Percentiles rank a stretch among this genome's conserved stretches.
Evolutionary conservation across 768 basidiomycete species (phyloP).

Genomic region (Lanmaoa pseudosensibilis): DNA sequence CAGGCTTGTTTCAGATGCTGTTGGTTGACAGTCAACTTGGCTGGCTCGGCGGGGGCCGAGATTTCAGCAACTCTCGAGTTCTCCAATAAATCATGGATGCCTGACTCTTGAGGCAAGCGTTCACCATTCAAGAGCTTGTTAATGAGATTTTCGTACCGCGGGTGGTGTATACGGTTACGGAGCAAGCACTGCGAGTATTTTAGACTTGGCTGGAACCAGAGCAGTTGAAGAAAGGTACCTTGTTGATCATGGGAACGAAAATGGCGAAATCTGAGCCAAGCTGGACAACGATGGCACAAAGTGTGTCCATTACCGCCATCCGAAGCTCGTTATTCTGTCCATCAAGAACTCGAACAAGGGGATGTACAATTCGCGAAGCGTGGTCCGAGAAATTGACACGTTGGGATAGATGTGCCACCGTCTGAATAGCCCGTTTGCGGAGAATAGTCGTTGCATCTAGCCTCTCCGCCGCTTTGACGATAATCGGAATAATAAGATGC

Average conservation of each 20-base stretch:
- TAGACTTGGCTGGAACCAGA: neutral
- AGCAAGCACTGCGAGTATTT: slow-evolving; percentile 58
- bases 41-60: slow-evolving; percentile 81
- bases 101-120: slow-evolving; percentile 82
- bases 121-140: slow-evolving; percentile 90
- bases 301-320: slow-evolving; percentile 85
- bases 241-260: slow-evolving; percentile 96
- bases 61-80: slow-evolving; percentile 65
- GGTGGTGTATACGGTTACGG: slow-evolving; percentile 73
- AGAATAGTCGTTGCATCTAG: slow-evolving; percentile 69
- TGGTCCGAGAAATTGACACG: slow-evolving; percentile 98
- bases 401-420: slow-evolving; percentile 85
- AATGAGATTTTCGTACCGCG: slow-evolving; percentile 85
- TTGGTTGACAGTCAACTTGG: slow-evolving; percentile 92
- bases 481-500: slow-evolving; percentile 93
- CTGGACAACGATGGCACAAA: slow-evolving; percentile 90
- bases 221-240: slow-evolving; percentile 47
- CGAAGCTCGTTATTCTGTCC: slow-evolving; percentile 75
- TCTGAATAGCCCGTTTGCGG: slow-evolving; percentile 87
- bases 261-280: slow-evolving; percentile 97
- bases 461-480: slow-evolving; percentile 88
- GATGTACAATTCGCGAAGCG: slow-evolving; percentile 95
- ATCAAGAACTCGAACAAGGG: slow-evolving; percentile 84
- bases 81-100: slow-evolving; percentile 69
- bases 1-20: slow-evolving; percentile 96